A percentile compares a stretch with the other conserved stretches of the same genome.
Evolutionary conservation across 257 asterid species (phyloP).

Genomic region (Datura wrightii): DNA sequence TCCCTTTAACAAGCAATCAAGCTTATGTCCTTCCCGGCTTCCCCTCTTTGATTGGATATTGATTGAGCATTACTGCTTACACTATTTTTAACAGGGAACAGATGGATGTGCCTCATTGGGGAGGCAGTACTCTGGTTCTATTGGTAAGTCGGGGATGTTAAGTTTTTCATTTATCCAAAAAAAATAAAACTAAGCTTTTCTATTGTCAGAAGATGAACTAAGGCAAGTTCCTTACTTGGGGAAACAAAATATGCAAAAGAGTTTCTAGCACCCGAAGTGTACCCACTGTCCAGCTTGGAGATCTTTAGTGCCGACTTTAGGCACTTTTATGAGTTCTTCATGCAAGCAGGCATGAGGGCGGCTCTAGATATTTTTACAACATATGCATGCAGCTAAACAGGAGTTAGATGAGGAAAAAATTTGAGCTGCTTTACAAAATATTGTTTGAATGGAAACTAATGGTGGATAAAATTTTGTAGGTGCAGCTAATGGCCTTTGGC

Average conservation of each 20-base stretch:
- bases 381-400: background rate
- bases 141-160: slow-evolving; percentile 12
- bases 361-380: background rate
- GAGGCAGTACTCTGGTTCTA: slow-evolving; percentile 7
- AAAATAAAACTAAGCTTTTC: background rate
- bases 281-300: background rate
- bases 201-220: slow-evolving; percentile 11
- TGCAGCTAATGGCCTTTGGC: slow-evolving; percentile 43
- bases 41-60: slow-evolving; percentile 6
- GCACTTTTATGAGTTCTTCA: slow-evolving; percentile 1
- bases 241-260: background rate
- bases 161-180: background rate
- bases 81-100: slow-evolving; percentile 26
- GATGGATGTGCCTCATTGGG: background rate
- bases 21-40: background rate
- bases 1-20: background rate
- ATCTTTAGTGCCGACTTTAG: slow-evolving; percentile 2
- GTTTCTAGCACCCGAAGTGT: slow-evolving; percentile 9
- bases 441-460: slow-evolving; percentile 3
- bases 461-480: slow-evolving; percentile 43
- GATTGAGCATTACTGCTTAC: background rate
- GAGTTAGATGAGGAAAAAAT: slow-evolving; percentile 15
- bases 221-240: background rate
- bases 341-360: background rate
- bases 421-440: slow-evolving; percentile 19